A percentile compares a stretch with the other conserved stretches of the same genome.
Evolutionary conservation across 148 eudicot genomes (phyloP).

Genomic region (Rheum nobile): DNA sequence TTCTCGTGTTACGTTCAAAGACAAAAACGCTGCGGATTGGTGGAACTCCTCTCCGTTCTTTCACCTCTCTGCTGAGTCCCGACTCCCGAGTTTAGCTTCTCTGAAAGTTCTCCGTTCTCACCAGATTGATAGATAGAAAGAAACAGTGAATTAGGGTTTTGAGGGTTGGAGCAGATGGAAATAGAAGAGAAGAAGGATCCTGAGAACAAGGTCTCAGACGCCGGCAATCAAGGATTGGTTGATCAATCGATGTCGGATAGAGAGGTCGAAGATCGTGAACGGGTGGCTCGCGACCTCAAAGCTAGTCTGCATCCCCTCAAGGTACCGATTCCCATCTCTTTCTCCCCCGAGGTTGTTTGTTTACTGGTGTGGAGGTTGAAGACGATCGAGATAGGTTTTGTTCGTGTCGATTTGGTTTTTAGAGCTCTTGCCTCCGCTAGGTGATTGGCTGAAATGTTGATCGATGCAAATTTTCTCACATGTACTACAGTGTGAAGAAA

Average conservation of each 20-base stretch:
- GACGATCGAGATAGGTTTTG: background rate
- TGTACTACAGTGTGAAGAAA: background rate
- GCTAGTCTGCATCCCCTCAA: slow-evolving; percentile 82
- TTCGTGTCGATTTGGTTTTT: background rate
- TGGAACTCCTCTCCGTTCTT: background rate
- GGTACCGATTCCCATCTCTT: slow-evolving; percentile 22
- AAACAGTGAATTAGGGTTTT: background rate
- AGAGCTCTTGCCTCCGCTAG: background rate
- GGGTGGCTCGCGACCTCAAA: slow-evolving; percentile 64
- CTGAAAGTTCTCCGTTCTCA: background rate
- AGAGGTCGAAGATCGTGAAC: slow-evolving; percentile 63
- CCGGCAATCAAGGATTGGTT: slow-evolving; percentile 10
- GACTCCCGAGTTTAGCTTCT: slow-evolving; percentile 1
- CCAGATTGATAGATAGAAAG: background rate
- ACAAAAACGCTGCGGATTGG: background rate
- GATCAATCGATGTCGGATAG: slow-evolving; percentile 19
- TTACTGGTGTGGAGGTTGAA: background rate
- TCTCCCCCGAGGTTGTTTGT: background rate
- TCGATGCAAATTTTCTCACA: background rate
- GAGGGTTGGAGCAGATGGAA: background rate
- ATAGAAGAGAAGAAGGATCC: slow-evolving; percentile 27
- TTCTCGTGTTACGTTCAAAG: background rate
- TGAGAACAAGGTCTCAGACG: slow-evolving; percentile 17
- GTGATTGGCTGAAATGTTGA: background rate
- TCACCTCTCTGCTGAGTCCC: background rate